Base-by-base conservation (phyloP, 2,329 filamentous ascomycete genomes). In the Colletotrichum chrysophilum region DNA sequence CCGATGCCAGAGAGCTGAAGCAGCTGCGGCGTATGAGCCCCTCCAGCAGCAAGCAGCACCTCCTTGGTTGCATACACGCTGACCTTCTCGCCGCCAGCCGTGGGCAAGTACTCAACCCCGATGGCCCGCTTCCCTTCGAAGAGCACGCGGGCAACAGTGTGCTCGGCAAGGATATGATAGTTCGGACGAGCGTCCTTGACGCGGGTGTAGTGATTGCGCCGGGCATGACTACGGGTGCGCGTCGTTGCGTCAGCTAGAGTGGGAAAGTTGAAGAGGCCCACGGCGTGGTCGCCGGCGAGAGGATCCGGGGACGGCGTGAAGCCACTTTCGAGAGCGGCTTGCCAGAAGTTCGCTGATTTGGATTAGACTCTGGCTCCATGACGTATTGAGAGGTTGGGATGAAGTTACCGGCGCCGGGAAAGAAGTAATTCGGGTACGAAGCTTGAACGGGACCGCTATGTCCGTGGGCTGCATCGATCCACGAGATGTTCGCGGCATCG, bases 91-190 rank as follows among this genome's bases (percentile, higher is more conserved):
- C 76, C 76, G 9, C 77, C 61, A 36, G 66, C 34, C 3, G 67
- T 38, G 76, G 80, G 32, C 24, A 88, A 85, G 75, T 89, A 91
- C 78, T 93, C 90, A 2, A 94, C 87, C 0, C 91, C 92, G 1
- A 87, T 83, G 6, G 92, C 92, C 48, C 84, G 79, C 43, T 87
- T 90, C 5, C 86, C 84, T 3, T 89, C 85, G 67, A 92, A 90
- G 3, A 92, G 74, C 1, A 93, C 86, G 4, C 87, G 87, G 3
- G 88, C 83, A 1, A 94, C 91, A 71, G 89, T 89, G 3, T 88
- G 87, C 78, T 93, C 87, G 0, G 88, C 84, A 1, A 94, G 84
- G 6, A 94, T 85, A 72, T 93, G 89, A 3, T 94, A 87, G 71
- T 93, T 92, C 0, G 89, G 87, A 62, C 91, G 86, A 3, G 88